A percentile compares a stretch with the other conserved stretches of the same genome.
phyloP scores from a whole-genome alignment of 768 basidiomycete genomes.

The Dentipellis fragilis region DNA sequence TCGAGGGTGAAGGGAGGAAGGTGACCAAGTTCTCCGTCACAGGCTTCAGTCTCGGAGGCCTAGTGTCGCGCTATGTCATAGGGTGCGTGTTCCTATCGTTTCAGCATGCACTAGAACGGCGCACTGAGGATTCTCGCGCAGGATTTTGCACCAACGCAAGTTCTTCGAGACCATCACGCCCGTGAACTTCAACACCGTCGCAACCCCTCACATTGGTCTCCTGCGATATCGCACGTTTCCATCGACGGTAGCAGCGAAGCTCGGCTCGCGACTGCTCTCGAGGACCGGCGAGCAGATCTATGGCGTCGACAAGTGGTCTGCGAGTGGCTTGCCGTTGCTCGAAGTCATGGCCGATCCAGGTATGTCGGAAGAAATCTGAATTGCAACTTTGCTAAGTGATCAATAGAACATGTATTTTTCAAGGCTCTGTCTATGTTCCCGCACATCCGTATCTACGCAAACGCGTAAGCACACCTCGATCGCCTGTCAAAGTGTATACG shows the following conservation, averaged over 20 bases:
- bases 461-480: slow-evolving; percentile 41
- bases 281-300: slow-evolving; percentile 63
- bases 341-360: slow-evolving; percentile 77
- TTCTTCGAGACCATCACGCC: slow-evolving; percentile 68
- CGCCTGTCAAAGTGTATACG: not conserved
- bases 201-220: slow-evolving; percentile 77
- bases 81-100: slow-evolving; percentile 32
- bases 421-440: slow-evolving; percentile 59
- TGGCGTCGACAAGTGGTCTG: slow-evolving; percentile 56
- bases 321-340: slow-evolving; percentile 54
- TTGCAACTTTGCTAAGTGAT: not conserved
- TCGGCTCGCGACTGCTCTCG: slow-evolving; percentile 65
- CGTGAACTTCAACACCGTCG: slow-evolving; percentile 75
- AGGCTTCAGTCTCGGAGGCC: slow-evolving; percentile 77
- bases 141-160: slow-evolving; percentile 51
- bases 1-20: slow-evolving; percentile 41
- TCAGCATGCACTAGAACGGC: not conserved
- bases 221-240: slow-evolving; percentile 51
- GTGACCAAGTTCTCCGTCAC: slow-evolving; percentile 65
- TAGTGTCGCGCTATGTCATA: slow-evolving; percentile 70
- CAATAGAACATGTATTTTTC: slow-evolving; percentile 62
- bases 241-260: slow-evolving; percentile 36
- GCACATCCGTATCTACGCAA: slow-evolving; percentile 70
- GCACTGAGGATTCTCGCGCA: slow-evolving; percentile 14
- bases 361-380: slow-evolving; percentile 14